Evolutionary conservation across 2,329 filamentous ascomycete species (phyloP), one percentile per base, ranked within the genome.

Genomic region (Fusarium napiforme): DNA sequence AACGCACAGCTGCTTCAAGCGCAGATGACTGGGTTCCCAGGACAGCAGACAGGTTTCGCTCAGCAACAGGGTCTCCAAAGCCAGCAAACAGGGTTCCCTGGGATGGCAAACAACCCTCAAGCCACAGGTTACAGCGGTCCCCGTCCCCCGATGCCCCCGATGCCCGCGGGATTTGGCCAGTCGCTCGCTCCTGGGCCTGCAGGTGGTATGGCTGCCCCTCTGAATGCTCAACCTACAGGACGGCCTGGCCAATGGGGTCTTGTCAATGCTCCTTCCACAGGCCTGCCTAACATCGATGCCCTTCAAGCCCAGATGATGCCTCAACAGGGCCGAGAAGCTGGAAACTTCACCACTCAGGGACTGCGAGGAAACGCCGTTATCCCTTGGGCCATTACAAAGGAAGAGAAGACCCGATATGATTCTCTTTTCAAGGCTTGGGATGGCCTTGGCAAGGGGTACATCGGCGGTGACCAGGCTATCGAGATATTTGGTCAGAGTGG

Each of bases 401-500:
- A 98, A 72, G 96, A 99, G 83, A 99, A 99, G 87, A 96, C 93
- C 69, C 93, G 97, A 72, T 99, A 99, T 76, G 96, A 99, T 82
- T 90, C 94, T 68, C 90, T 98, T 39, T 99, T 99, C 87, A 93
- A 92, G 73, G 95, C 95, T 9, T 99, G 96, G 96, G 96, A 99
- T 83, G 96, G 96, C 6, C 90, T 99, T 72, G 90, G 91, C 72
- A 98, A 97, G 82, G 96, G 96, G 1, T 97, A 92, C 78, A 97
- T 99, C 79, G 93, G 91, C 52, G 96, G 96, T 59, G 93, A 93
- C 76, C 94, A 96, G 77, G 96, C 96, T 19, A 96, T 98, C 79
- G 96, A 99, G 83, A 97, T 99, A 68, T 96, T 99, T 82, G 94
- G 95, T 14, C 96, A 99, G 82, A 98, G 95, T 85, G 96, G 96